Evolutionary conservation across 2,329 filamentous ascomycete species (phyloP), one percentile per base, ranked within the genome.

Genomic region (Pseudogymnoascus sp.): DNA sequence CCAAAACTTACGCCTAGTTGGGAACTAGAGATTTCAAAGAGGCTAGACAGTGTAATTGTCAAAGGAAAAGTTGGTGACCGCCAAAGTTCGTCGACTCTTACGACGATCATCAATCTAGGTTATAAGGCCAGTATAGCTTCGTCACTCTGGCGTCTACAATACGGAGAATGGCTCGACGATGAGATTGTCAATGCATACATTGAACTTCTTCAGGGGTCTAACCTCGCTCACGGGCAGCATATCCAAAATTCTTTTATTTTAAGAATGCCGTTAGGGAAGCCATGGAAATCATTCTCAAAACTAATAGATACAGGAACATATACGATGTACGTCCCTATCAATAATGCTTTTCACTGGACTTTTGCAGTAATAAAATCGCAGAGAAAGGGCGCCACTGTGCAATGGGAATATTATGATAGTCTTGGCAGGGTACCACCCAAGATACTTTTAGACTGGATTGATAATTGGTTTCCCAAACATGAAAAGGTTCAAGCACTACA

Each of bases 101-200:
- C 62, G 37, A 60, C 34, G 55, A 61, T 63, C 45, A 23, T 10
- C 3, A 41, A 61, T 10, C 41, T 63, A 57, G 48, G 59, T 33
- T 63, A 63, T 55, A 4, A 33, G 35, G 61, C 45, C 48, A 30
- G 61, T 8, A 28, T 34, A 60, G 56, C 48, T 58, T 57, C 62
- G 18, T 62, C 48, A 21, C 61, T 64, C 35, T 62, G 45, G 61
- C 59, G 61, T 30, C 45, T 64, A 13, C 62, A 64, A 45, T 34
- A 19, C 15, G 41, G 61, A 58, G 57, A 61, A 52, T 60, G 21
- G 4, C 58, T 64, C 55, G 60, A 64, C 55, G 52, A 61, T 45
- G 59, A 63, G 55, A 28, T 64, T 60, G 61, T 64, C 28, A 63
- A 64, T 61, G 57, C 55, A 37, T 64, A 64, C 45, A 35, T 64